Evolutionary conservation across 805 yeast species (phyloP), one percentile per base, ranked within the genome.

Genomic region (Schwanniomyces yamadae): DNA sequence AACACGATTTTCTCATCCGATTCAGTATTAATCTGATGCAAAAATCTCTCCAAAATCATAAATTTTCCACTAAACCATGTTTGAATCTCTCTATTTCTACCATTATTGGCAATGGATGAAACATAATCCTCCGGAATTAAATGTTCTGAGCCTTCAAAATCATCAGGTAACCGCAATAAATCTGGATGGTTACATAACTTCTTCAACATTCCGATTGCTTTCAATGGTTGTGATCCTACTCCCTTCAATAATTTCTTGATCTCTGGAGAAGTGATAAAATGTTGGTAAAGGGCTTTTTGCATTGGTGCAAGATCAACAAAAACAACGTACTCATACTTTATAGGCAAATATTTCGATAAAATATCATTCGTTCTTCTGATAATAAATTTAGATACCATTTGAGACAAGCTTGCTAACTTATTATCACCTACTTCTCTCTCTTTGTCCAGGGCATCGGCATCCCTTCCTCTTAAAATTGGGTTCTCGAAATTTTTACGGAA

Each of bases 161-260:
- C 97, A 8, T 77, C 80, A 0, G 88, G 84, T 24, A 93, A 65
- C 41, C 81, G 73, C 29, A 93, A 57, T 37, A 93, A 62, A 52
- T 88, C 95, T 0, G 99, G 99, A 60, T 93, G 99, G 44, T 85
- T 93, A 59, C 98, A 91, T 23, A 93, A 69, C 57, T 93, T 93
- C 54, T 91, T 90, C 48, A 93, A 70, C 37, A 86, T 54, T 6
- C 93, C 95, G 53, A 93, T 91, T 0, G 96, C 95, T 46, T 85
- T 86, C 42, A 91, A 71, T 1, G 96, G 93, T 51, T 89, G 95
- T 2, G 88, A 78, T 1, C 84, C 84, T 4, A 66, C 69, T 9
- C 88, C 88, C 42, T 65, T 74, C n/a, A 86, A 48, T 8, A 87
- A 59, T 44, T 75, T 77, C 33, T 71, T 76, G 45, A 88, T 82